Conservation (phyloP, 1,284 basidiomycete species). For the Heliocybe sulcata region DNA sequence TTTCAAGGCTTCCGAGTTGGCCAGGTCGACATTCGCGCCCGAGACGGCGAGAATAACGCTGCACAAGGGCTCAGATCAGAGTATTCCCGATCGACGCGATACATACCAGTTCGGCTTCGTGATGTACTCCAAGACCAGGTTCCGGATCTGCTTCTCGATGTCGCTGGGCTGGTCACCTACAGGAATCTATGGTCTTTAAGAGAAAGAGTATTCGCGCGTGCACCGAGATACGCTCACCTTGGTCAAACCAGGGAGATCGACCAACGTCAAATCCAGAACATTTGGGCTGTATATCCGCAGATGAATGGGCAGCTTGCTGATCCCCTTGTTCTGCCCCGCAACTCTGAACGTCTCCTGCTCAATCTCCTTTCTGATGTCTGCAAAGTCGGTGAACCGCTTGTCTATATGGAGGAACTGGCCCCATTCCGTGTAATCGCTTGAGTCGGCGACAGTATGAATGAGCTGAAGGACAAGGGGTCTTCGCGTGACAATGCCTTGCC, state of each 20-base stretch:
- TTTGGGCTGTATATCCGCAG: slow-evolving; percentile 93
- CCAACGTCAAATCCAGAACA: slow-evolving; percentile 92
- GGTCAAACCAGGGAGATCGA: slow-evolving; percentile 93
- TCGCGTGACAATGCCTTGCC: slow-evolving; percentile 91
- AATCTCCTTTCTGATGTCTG: slow-evolving; percentile 92
- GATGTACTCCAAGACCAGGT: slow-evolving; percentile 91
- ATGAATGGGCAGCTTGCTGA: slow-evolving; percentile 93
- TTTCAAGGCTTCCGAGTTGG: slow-evolving; percentile 97
- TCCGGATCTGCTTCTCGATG: slow-evolving; percentile 95
- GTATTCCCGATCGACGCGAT: background rate
- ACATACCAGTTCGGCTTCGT: slow-evolving; percentile 89
- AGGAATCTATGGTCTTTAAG: slow-evolving; percentile 54
- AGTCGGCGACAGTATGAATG: slow-evolving; percentile 62
- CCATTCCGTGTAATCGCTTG: slow-evolving; percentile 70
- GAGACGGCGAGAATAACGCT: slow-evolving; percentile 97
- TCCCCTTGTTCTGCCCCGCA: slow-evolving; percentile 98
- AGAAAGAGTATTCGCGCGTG: background rate
- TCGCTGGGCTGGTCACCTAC: slow-evolving; percentile 90
- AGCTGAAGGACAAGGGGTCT: slow-evolving; percentile 94
- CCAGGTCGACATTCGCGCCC: slow-evolving; percentile 95
- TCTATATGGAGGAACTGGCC: slow-evolving; percentile 96
- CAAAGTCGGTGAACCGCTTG: slow-evolving; percentile 93
- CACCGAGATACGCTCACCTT: slow-evolving; percentile 52
- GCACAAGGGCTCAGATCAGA: background rate
- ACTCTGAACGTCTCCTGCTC: slow-evolving; percentile 98